phyloP scores from a whole-genome alignment of 106 monocot genomes.

The Hemerocallis citrina region DNA sequence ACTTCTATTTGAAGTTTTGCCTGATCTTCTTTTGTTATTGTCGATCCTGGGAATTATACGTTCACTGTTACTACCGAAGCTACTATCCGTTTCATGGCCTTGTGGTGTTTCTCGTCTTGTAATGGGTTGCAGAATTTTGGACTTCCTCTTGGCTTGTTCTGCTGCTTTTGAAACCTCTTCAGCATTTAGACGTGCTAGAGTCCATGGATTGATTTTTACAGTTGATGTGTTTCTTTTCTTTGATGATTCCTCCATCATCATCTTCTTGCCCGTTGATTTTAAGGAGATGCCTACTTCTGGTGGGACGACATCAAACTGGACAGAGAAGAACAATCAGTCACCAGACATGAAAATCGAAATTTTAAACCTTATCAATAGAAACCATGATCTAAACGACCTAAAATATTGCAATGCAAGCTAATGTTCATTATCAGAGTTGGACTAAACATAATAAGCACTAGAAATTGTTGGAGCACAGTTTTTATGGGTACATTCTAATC shows the following conservation, averaged over 20 bases:
- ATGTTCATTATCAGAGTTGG: too few relatives aligned
- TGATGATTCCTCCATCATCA: constrained; percentile 27
- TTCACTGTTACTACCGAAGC: constrained; percentile 15
- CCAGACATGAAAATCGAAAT: too few relatives aligned
- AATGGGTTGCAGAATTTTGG: constrained; percentile 52
- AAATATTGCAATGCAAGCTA: too few relatives aligned
- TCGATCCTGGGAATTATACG: constrained; percentile 15
- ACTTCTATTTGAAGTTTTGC: constrained; percentile 17
- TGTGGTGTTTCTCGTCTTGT: constrained; percentile 13
- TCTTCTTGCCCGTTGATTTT: constrained; percentile 32
- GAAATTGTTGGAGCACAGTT: too few relatives aligned
- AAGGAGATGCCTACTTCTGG: constrained; percentile 35
- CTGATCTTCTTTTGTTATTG: constrained; percentile 14
- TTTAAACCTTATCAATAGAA: too few relatives aligned
- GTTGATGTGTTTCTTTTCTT: constrained; percentile 27
- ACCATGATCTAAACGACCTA: too few relatives aligned
- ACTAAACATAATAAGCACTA: too few relatives aligned
- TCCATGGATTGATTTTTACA: constrained; percentile 77
- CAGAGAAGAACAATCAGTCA: not conserved
- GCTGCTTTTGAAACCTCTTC: constrained; percentile 80
- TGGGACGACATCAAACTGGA: constrained; percentile 78
- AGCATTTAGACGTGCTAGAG: constrained; percentile 60
- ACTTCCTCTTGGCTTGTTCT: constrained; percentile 59
- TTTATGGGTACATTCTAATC: too few relatives aligned
- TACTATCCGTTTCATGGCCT: constrained; percentile 23